Base-by-base conservation (phyloP, 805 yeast species). In the Ogataea chonburiensis region DNA sequence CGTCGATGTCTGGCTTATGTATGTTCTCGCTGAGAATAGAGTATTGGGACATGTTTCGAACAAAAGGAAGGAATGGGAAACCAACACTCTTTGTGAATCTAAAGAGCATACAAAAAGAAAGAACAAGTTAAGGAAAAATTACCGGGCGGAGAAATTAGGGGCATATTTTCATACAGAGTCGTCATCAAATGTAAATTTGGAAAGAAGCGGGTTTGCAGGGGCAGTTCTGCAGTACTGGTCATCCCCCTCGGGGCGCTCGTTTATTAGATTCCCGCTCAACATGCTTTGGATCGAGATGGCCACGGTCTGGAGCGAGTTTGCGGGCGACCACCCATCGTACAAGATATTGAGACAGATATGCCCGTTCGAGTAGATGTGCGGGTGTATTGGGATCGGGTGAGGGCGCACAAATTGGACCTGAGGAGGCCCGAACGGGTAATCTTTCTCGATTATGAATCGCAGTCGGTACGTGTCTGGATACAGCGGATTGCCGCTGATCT, bases 341-440 rank as follows among this genome's bases (percentile, higher is more conserved):
- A 82, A 58, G 2, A 83, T 59, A 49, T 82, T 77, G 14, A 82
- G 61, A 52, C 91, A 82, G n/a, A 82, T 82, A 49, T 83, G 89
- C 1, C 89, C 91, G 50, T 83, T 83, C 20, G 81, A 71, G 51
- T 82, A 82, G 3, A 82, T 67, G 51, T 82, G 91, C 0, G 91
- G 91, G 51, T 82, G 88, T 3, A 80, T 48, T 1, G 91, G 91
- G 3, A 82, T 70, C 32, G 42, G 45, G 29, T 30, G 38, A 19
- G 53, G 46, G 5, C 52, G 49, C n/a, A 74, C 51, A 50, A 80
- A 80, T 41, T 70, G 64, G 2, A 75, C 81, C 37, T 68, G 70
- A 0, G 86, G 86, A 3, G 78, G 67, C 16, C 64, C 69, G 24
- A 79, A 76, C 0, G 86, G 86, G 43, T 80, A 80, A 0, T 62